Base-by-base conservation (phyloP, 2,329 filamentous ascomycete species). In the Thelonectria discophora region DNA sequence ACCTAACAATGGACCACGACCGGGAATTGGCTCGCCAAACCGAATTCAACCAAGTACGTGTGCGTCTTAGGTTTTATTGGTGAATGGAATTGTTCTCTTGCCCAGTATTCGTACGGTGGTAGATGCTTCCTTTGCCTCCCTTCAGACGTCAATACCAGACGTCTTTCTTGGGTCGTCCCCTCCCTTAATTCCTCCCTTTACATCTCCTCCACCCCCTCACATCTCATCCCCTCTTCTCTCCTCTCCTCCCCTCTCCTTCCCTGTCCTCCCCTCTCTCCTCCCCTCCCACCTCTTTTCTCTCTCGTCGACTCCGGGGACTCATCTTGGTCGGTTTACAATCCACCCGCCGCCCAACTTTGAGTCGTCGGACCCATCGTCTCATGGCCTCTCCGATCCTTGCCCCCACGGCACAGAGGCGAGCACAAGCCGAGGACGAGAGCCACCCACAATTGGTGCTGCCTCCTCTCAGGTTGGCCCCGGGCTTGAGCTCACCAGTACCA, bases 31-130 rank as follows among this genome's bases (percentile, higher is more conserved):
- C 34, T 37, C 34, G 34, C 34, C 34, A 37, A 37, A 37, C 27
- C 27, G 27, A 4, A 37, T 37, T 37, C 10, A 13, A 15, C 11
- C 34, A 37, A 37, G 34, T 37, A 37, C 34, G 15, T 37, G 34
- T 37, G 7, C 34, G 34, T 37, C 27, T 30, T 11, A 13, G 34
- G 34, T 37, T 11, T 27, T 15, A 9, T 64, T 67, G 52, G 65
- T 72, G 67, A 67, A 69, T 53, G 65, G 65, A 21, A 39, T 65
- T 20, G 59, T 72, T 72, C 56, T 57, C 65, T 43, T 65, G 64
- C 49, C 43, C 8, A 8, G 2, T 30, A 24, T 24, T 69, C 49
- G 37, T 71, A 51, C 69, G 70, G 71, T 69, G 70, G 72, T 72
- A 72, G 70, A 69, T 21, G 34, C 20, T 30, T 12, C 39, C 39